A percentile compares a stretch with the other conserved stretches of the same genome.
Evolutionary conservation across 2,329 filamentous ascomycete species (phyloP).

Genomic region (Xylariomycetidae sp.): DNA sequence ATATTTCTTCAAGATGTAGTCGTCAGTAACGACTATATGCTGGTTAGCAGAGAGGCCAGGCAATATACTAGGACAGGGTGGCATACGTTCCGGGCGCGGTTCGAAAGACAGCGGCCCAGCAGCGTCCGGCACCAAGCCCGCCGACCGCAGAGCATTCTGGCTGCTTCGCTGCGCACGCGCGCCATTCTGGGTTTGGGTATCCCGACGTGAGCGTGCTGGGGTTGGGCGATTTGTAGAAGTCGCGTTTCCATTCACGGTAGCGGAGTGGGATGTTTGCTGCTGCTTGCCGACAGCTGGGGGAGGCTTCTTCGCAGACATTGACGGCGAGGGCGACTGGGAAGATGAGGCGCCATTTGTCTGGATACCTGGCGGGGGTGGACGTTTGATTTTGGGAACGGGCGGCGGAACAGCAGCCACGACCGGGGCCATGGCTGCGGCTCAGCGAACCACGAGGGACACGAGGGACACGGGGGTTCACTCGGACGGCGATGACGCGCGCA

Average conservation of each 20-base stretch:
- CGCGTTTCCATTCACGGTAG: conserved; percentile 35
- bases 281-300: conserved; percentile 44
- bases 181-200: conserved; percentile 39
- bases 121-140: conserved; percentile 40
- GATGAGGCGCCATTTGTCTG: conserved; percentile 58
- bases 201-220: conserved; percentile 52
- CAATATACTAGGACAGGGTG: background rate
- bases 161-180: conserved; percentile 46
- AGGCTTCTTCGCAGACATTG: conserved; percentile 48
- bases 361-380: conserved; percentile 58
- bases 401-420: conserved; percentile 38
- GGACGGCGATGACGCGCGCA: conserved; percentile 5
- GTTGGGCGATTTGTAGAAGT: conserved; percentile 40
- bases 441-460: conserved; percentile 3
- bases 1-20: conserved; percentile 80
- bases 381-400: conserved; percentile 56
- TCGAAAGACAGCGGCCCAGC: conserved; percentile 31
- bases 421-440: conserved; percentile 43
- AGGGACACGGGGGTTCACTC: conserved; percentile 4
- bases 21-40: conserved; percentile 59
- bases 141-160: conserved; percentile 42
- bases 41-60: conserved; percentile 11
- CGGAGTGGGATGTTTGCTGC: conserved; percentile 34
- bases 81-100: conserved; percentile 48
- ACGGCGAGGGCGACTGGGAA: conserved; percentile 53